phyloP scores from a whole-genome alignment of 2,329 filamentous ascomycete species.

The Neophaeococcomyces aloes region DNA sequence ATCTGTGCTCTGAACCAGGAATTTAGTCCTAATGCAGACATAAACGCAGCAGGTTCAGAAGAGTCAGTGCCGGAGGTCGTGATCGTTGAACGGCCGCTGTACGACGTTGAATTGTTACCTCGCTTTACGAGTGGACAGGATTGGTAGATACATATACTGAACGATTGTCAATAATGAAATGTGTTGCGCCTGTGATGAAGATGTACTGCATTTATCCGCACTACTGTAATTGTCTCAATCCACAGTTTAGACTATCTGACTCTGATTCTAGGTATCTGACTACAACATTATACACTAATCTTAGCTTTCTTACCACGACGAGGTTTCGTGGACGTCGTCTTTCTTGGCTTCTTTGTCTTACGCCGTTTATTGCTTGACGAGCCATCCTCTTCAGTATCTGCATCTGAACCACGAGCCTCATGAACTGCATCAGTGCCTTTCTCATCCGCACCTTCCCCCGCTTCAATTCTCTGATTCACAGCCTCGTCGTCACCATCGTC shows the following conservation, averaged over 20 bases:
- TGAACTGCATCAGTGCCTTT: slow-evolving; percentile 4
- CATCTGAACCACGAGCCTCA: slow-evolving; percentile 9
- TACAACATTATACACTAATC: too few species aligned
- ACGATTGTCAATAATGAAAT: too few species aligned
- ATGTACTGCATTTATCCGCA: too few species aligned
- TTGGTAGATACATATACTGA: slow-evolving; percentile 25
- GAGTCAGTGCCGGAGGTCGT: slow-evolving; percentile 56
- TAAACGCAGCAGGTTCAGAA: slow-evolving; percentile 15
- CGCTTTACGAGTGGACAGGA: slow-evolving; percentile 53
- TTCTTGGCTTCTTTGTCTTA: background rate
- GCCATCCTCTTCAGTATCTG: slow-evolving; percentile 27
- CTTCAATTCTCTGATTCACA: slow-evolving; percentile 11
- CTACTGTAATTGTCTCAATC: too few species aligned
- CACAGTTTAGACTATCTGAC: too few species aligned
- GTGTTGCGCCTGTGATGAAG: too few species aligned
- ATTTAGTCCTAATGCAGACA: background rate
- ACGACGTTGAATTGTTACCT: slow-evolving; percentile 68
- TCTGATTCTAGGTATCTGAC: too few species aligned
- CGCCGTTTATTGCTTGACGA: slow-evolving; percentile 18
- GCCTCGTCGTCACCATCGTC: slow-evolving; percentile 17
- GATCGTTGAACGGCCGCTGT: slow-evolving; percentile 74
- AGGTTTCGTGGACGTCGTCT: background rate
- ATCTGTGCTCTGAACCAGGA: background rate
- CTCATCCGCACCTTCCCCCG: background rate
- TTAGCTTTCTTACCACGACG: too few species aligned